These are phyloP conservation scores for Chaetomium strumarium DNA, from an alignment of 2,329 filamentous ascomycete species.

Conservation along the genomic window DNA sequence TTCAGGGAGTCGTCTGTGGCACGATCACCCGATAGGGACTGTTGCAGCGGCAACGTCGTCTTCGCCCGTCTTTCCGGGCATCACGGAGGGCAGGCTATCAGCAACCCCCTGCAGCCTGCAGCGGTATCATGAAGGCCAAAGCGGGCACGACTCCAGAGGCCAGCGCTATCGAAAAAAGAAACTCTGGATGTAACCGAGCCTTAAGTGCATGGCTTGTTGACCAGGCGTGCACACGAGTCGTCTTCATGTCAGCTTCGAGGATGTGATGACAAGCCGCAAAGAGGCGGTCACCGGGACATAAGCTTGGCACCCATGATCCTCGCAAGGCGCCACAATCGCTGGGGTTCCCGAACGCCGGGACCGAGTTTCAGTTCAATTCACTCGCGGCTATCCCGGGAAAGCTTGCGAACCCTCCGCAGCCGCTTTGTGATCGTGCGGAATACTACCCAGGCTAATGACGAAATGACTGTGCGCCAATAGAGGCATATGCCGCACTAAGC, in stretches of 20 bases:
- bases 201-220: not conserved
- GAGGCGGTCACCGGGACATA: conserved; percentile 4
- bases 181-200: conserved; percentile 10
- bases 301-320: conserved; percentile 6
- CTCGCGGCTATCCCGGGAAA: conserved; percentile 16
- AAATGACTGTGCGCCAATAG: not conserved
- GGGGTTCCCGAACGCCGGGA: conserved; percentile 15
- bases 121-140: conserved; percentile 7
- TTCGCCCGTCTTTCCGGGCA: conserved; percentile 5
- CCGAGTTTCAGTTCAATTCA: conserved; percentile 14
- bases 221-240: not conserved
- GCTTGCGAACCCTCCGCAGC: not conserved
- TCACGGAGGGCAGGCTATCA: conserved; percentile 1
- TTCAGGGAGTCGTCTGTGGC: not conserved
- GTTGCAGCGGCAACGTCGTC: conserved; percentile 8
- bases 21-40: conserved; percentile 4
- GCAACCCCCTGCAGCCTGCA: conserved; percentile 13
- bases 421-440: not conserved
- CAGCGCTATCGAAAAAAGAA: not conserved
- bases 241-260: conserved; percentile 2
- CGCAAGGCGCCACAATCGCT: conserved; percentile 14
- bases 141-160: conserved; percentile 1
- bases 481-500: not conserved
- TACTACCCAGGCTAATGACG: not conserved
- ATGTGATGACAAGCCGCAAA: conserved; percentile 4